Base-by-base conservation (phyloP, 1,284 basidiomycete species). In the Flammula alnicola region DNA sequence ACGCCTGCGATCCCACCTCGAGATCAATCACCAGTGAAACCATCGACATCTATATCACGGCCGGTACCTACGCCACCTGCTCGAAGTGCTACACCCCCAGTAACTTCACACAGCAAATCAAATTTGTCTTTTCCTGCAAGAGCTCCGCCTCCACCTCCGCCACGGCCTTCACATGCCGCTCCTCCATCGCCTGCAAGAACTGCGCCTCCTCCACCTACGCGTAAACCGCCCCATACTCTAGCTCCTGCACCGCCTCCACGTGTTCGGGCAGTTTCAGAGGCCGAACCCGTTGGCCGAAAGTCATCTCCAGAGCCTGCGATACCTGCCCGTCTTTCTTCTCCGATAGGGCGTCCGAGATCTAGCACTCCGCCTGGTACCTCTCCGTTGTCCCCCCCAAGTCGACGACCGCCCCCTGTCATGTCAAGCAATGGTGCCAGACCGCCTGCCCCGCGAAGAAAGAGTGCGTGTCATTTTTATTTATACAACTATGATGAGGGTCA, bases 391-490 rank as follows among this genome's bases (percentile, higher is more conserved):
- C 60, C 65, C n/a, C 60, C 61, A 14, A 44, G 37, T 29, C 54
- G 59, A 26, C 54, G 57, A 22, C 50, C 55, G 26, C 58, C 59
- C 27, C 42, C 56, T 20, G 44, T 38, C 20, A 46, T 40, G 39
- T 33, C 56, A 35, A 48, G 47, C 22, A 75, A 70, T 44, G 72
- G 68, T 27, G 57, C 59, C 43, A 65, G 69, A 44, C 63, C 66
- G 8, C 52, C 64, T 17, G 59, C 67, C 16, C 67, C 72, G 2
- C 63, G 71, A 26, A 73, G 79, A 23, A 85, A 79, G 70, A 86
- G 85, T 87, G 67, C 63, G 63, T 59, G 46, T 47, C 27, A 38
- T 37, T 30, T 47, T 35, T 35, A 49, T 47, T 46, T 16, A 23
- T n/a, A 39, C 45, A 45, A 22, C 37, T 7, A 33, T n/a, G 3